Evolutionary conservation across 495 filamentous ascomycete species (phyloP), one percentile per base, ranked within the genome.

Genomic region (Aspergillus panamensis): DNA sequence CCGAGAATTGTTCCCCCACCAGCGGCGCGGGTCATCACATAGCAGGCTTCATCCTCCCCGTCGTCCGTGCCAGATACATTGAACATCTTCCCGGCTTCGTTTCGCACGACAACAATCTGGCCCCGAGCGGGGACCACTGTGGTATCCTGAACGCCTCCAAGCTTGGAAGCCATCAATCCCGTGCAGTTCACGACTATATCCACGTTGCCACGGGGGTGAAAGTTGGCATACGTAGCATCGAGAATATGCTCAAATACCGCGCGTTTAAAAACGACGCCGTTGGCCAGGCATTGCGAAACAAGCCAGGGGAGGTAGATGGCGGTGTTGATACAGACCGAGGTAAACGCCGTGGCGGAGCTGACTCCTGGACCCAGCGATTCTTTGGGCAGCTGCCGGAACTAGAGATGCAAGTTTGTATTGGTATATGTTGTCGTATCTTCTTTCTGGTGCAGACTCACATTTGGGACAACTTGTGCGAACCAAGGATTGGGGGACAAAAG

Each of bases 271-370:
- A 82, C 73, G 3, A 87, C 86, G 17, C 89, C 90, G 19, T 80
- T 78, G 63, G 80, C 81, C 16, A 86, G 75, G 72, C 90, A 96
- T 69, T 93, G 87, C 0, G 84, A 84, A 0, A 87, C 71, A 0
- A 97, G 82, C 82, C 88, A 97, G 1, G 89, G 85, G 14, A 96
- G 82, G 75, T 97, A 97, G 48, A 96, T 61, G 47, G 89, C 84
- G 0, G 87, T 86, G 75, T 98, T 97, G 68, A 98, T 93, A 72
- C 92, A 97, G 39, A 96, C 87, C 0, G 88, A 92, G 6, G 80
- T 89, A 69, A 92, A 96, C 95, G 71, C 39, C 87, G 71, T 0
- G 8, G 32, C 32, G 21, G 19, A 13, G 77, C 73, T 68, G 84
- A 75, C 67, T 73, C 33, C 16, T 10, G 33, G 33, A 3, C 33